Conservation (phyloP, 306 rosid species). For the Lathyrus oleraceus region DNA sequence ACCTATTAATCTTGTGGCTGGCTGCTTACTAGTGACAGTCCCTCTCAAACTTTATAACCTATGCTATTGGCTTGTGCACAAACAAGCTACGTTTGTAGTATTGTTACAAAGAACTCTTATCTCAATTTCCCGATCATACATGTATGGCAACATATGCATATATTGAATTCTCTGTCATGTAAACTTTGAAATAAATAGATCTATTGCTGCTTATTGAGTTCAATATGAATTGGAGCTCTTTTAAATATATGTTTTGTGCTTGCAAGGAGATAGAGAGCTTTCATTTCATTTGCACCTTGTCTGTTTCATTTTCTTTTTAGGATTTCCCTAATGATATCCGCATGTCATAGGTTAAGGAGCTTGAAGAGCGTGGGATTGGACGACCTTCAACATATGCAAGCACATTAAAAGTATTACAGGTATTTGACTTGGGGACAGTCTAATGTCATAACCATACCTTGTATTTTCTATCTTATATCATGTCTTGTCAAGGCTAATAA, state of each 20-base stretch:
- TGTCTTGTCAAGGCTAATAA: neutral
- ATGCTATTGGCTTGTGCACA: neutral
- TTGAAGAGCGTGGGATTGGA: slow-evolving; percentile 99
- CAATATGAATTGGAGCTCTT: slow-evolving; percentile 4
- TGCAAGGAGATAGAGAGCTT: slow-evolving; percentile 4
- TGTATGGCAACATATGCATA: neutral
- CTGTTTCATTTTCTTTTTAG: slow-evolving; percentile 13
- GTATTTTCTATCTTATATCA: slow-evolving; percentile 25
- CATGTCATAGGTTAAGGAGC: slow-evolving; percentile 73
- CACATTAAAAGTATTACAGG: slow-evolving; percentile 88
- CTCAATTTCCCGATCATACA: neutral
- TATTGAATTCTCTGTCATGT: too few relatives aligned
- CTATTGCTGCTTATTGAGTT: neutral
- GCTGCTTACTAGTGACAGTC: neutral
- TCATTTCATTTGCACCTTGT: slow-evolving; percentile 29
- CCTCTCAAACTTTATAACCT: slow-evolving; percentile 8
- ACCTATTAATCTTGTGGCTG: slow-evolving; percentile 13
- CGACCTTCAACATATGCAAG: slow-evolving; percentile 95
- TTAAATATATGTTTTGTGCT: slow-evolving; percentile 11
- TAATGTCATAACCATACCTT: neutral
- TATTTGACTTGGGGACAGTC: slow-evolving; percentile 38
- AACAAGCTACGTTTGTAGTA: neutral
- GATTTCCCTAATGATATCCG: slow-evolving; percentile 26
- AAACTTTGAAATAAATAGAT: slow-evolving; percentile 7
- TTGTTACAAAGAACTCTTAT: neutral